A percentile compares a stretch with the other conserved stretches of the same genome.
phyloP scores from a whole-genome alignment of 345 rosid species.

The Brassica nigra region DNA sequence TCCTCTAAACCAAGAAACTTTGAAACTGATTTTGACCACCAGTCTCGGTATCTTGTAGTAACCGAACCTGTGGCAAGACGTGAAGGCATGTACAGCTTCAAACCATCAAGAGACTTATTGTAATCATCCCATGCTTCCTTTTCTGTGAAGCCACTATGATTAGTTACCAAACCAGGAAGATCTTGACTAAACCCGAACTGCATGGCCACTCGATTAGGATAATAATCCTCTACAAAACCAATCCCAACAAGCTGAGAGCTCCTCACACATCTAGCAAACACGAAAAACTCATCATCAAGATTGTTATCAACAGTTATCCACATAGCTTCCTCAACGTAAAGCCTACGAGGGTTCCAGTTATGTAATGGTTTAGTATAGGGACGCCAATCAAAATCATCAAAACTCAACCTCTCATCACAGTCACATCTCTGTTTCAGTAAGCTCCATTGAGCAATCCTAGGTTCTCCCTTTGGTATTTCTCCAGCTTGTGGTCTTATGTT shows the following conservation, averaged over 20 bases:
- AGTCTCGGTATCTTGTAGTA: constrained; percentile 47
- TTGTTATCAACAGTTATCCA: constrained; percentile 23
- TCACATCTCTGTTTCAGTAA: too few relatives aligned
- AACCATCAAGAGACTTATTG: constrained; percentile 37
- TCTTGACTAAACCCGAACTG: constrained; percentile 68
- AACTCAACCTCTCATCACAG: neutral
- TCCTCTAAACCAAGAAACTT: neutral
- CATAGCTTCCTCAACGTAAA: constrained; percentile 28
- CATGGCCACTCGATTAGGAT: constrained; percentile 58
- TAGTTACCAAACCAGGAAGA: constrained; percentile 39
- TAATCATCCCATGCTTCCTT: constrained; percentile 39
- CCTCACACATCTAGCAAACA: constrained; percentile 44
- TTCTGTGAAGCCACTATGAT: constrained; percentile 4
- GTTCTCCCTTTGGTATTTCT: neutral
- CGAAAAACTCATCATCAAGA: neutral
- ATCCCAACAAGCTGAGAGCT: constrained; percentile 48
- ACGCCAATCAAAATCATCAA: neutral
- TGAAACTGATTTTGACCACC: constrained; percentile 48
- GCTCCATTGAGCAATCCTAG: neutral
- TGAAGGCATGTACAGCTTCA: constrained; percentile 53
- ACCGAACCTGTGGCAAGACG: constrained; percentile 37
- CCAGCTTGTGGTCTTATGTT: neutral
- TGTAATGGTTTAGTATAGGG: neutral
- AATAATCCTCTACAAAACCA: constrained; percentile 44
- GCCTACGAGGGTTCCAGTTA: neutral